Percentiles rank a stretch among this genome's conserved stretches.
Evolutionary conservation across 2,329 filamentous ascomycete species (phyloP).

Genomic region (Aquanectria penicillioides): DNA sequence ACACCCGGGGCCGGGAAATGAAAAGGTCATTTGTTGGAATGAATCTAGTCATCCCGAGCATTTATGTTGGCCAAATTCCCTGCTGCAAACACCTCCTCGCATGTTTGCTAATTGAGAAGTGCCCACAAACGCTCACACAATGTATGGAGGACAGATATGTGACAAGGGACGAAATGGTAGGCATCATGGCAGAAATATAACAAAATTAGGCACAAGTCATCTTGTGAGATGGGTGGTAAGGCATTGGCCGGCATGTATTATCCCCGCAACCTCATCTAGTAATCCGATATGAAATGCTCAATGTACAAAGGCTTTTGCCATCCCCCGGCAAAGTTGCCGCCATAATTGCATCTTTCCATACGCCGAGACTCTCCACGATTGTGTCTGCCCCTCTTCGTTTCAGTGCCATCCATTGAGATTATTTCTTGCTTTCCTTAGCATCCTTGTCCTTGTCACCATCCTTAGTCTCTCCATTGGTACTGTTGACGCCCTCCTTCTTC

Average conservation of each 20-base stretch:
- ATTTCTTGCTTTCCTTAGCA: conserved; percentile 54
- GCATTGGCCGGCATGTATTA: conserved; percentile 34
- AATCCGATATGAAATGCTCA: conserved; percentile 42
- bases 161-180: conserved; percentile 75
- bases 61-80: conserved; percentile 53
- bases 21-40: conserved; percentile 62
- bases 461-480: conserved; percentile 59
- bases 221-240: not conserved
- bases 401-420: conserved; percentile 18
- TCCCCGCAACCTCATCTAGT: conserved; percentile 35
- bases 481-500: conserved; percentile 62
- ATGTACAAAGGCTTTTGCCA: conserved; percentile 43
- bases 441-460: conserved; percentile 68
- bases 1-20: conserved; percentile 1
- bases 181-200: conserved; percentile 64
- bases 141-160: conserved; percentile 66
- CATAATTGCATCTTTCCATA: conserved; percentile 33
- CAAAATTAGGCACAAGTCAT: not conserved
- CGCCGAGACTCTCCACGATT: conserved; percentile 35
- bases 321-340: conserved; percentile 32
- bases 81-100: conserved; percentile 92
- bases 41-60: conserved; percentile 48
- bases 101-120: conserved; percentile 77
- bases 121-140: conserved; percentile 63
- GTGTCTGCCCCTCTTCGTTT: too few relatives aligned